Base-by-base conservation (phyloP, 164 flowering plant genomes). In the Stephania japonica region DNA sequence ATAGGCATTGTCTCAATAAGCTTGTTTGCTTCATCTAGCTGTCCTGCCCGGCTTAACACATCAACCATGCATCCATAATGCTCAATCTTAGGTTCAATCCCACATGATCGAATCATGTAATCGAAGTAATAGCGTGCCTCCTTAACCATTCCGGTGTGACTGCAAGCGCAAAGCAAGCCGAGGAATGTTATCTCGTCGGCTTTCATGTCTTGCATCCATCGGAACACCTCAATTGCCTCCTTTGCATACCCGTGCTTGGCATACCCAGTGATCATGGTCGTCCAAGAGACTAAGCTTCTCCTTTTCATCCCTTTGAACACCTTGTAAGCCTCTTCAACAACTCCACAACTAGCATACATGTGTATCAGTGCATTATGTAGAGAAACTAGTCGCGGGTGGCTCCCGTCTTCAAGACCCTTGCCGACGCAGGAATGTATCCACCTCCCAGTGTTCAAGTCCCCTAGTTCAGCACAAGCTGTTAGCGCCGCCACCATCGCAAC, bases 41-140 rank as follows among this genome's bases (percentile, higher is more conserved):
- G 76, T 26, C 89, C 92, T 12, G 86, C 87, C 13, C 90, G 86
- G 50, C 90, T 86, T 63, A 87, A 71, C 47, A 88, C 78, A 76
- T 88, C 90, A 26, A 88, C 87, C 89, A 87, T 81, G 77, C 92
- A 87, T 4, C 89, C 89, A 69, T 87, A 87, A 65, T 88, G 92
- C 77, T 84, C 83, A 50, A 87, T 80, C 75, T 64, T 70, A 1
- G 89, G 89, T 47, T 53, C 69, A 61, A 87, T 76, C n/a, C 80
- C 76, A 72, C 75, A 85, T 2, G 63, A 78, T 42, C 44, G 49
- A 41, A 18, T 72, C 89, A 89, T 86, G 43, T n/a, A 26, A 32
- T 81, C n/a, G 27, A 86, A 89, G 71, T 73, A 69, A 50, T 64
- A 70, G 9, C 84, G 78, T 5, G 88, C 92, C 71, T 80, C 76